These are phyloP conservation scores for Exophiala sideris DNA, from an alignment of 2,329 filamentous ascomycete species.

Conservation along the genomic window DNA sequence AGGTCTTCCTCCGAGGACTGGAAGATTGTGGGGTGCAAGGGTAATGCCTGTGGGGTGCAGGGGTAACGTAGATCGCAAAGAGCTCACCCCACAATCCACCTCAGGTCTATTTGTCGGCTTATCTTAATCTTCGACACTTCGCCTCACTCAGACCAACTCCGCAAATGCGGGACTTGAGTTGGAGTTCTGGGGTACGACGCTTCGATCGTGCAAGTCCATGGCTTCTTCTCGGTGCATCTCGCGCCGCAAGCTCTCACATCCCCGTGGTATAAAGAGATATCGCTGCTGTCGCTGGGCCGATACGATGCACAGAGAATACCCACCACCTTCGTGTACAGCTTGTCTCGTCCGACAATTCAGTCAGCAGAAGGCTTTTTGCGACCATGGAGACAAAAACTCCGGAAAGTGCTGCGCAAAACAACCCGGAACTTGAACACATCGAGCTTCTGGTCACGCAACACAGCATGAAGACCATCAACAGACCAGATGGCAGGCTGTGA, in stretches of 20 bases:
- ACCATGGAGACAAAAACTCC: not conserved
- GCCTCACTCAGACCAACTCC: too few relatives aligned
- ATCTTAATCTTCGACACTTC: too few relatives aligned
- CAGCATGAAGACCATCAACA: not conserved
- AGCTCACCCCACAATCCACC: too few relatives aligned
- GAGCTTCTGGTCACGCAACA: not conserved
- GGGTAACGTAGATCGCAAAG: too few relatives aligned
- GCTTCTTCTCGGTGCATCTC: not conserved
- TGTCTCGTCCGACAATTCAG: not conserved
- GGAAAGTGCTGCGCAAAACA: not conserved
- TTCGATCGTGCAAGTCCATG: too few relatives aligned
- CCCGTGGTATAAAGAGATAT: not conserved
- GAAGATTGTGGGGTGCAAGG: not conserved
- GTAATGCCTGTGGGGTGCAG: not conserved
- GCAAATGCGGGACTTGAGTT: too few relatives aligned
- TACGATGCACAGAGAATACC: not conserved
- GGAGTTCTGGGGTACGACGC: too few relatives aligned
- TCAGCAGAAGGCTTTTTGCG: not conserved
- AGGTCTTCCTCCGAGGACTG: not conserved
- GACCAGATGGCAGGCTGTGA: conserved; percentile 1
- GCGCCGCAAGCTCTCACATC: not conserved
- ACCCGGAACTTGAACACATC: not conserved
- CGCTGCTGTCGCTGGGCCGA: not conserved
- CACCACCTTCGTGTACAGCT: not conserved
- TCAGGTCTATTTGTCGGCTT: too few relatives aligned